Conservation (phyloP, 805 yeast genomes). For the Saccharomyces jurei region DNA sequence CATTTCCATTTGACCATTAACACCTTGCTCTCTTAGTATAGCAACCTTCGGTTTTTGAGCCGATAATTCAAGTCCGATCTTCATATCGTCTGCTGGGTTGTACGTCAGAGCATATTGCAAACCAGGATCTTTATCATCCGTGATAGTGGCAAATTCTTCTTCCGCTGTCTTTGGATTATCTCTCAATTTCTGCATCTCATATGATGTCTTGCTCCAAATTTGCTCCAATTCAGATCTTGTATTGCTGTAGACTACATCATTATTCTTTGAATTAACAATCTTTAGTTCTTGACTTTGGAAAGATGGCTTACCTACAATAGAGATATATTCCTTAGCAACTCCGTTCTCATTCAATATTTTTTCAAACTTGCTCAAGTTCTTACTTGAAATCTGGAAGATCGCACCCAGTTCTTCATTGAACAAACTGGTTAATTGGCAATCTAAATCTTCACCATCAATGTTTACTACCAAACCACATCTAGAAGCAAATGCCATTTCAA, state of each 20-base stretch:
- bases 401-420: slow-evolving; percentile 95
- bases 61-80: slow-evolving; percentile 24
- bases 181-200: slow-evolving; percentile 81
- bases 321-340: slow-evolving; percentile 45
- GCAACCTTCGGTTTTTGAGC: slow-evolving; percentile 74
- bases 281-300: slow-evolving; percentile 42
- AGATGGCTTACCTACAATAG: slow-evolving; percentile 63
- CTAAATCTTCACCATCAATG: slow-evolving; percentile 31
- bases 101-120: slow-evolving; percentile 71
- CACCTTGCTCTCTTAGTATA: slow-evolving; percentile 95
- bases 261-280: slow-evolving; percentile 39
- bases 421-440: slow-evolving; percentile 45
- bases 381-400: slow-evolving; percentile 72
- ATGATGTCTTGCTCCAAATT: slow-evolving; percentile 82
- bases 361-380: slow-evolving; percentile 48
- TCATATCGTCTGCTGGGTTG: slow-evolving; percentile 45
- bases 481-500: slow-evolving; percentile 97
- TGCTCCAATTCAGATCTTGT: slow-evolving; percentile 70
- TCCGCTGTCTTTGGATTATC: slow-evolving; percentile 89
- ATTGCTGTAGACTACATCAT: slow-evolving; percentile 36
- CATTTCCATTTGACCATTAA: slow-evolving; percentile 96
- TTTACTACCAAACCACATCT: slow-evolving; percentile 70
- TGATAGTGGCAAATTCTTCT: slow-evolving; percentile 69
- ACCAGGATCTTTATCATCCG: slow-evolving; percentile 87
- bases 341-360: slow-evolving; percentile 50